Conservation (phyloP, 805 yeast species). For the Sugiyamaella valdiviana region DNA sequence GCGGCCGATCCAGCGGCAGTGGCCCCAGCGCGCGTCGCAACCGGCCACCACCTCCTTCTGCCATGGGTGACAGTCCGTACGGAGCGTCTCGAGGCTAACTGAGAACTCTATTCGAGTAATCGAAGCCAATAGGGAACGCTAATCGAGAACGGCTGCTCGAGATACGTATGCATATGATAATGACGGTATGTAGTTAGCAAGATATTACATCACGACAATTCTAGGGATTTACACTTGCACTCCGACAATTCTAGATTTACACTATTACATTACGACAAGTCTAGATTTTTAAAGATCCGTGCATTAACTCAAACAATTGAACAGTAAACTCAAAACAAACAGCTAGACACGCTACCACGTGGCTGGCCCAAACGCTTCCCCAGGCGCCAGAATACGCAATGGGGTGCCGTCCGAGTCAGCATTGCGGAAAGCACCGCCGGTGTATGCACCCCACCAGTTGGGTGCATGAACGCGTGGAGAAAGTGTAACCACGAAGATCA, state of each 20-base stretch:
- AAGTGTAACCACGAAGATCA: slow-evolving; percentile 49
- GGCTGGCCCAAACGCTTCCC: slow-evolving; percentile 44
- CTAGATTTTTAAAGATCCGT: not conserved
- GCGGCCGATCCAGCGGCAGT: slow-evolving; percentile 2
- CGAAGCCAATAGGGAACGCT: not conserved
- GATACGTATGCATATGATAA: no score
- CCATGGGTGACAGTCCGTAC: slow-evolving; percentile 6
- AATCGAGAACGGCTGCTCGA: no score
- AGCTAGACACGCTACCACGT: slow-evolving; percentile 34
- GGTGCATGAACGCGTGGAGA: slow-evolving; percentile 37
- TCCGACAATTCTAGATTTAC: not conserved
- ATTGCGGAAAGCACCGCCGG: slow-evolving; percentile 38
- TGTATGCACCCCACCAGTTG: slow-evolving; percentile 65
- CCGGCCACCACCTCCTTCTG: slow-evolving; percentile 8
- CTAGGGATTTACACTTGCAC: not conserved
- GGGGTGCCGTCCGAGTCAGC: slow-evolving; percentile 32
- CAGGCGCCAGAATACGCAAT: slow-evolving; percentile 31
- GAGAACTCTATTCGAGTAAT: no score
- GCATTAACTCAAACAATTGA: not conserved
- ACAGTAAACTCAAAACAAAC: not conserved
- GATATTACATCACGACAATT: not conserved
- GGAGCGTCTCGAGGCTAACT: slow-evolving; percentile 7
- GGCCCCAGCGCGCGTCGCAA: slow-evolving; percentile 1
- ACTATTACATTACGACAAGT: not conserved
- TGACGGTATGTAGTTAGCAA: not conserved